Base-by-base conservation (phyloP, 2,329 filamentous ascomycete genomes). In the Tolypocladium ovalisporum region DNA sequence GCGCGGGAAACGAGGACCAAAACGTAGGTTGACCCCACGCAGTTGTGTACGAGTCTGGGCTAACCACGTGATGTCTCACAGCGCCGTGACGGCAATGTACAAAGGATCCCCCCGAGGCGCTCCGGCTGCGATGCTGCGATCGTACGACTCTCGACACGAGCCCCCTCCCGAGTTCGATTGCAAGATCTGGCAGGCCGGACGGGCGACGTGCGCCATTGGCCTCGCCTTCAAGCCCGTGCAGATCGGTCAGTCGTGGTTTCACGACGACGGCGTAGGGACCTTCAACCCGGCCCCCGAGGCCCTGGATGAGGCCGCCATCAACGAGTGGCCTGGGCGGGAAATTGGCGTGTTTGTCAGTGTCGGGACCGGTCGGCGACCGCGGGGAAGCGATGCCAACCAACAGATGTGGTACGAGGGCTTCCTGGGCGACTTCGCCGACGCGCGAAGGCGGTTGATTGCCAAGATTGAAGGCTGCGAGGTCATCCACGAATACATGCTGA, bases 381-480 rank as follows among this genome's bases (percentile, higher is more conserved):
- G 75, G 62, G 75, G 75, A 29, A 84, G 77, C 57, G 87, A 89
- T 59, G 84, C 85, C 2, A 88, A 87, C 65, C 79, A 83, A 54
- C 84, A 91, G 61, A 79, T 90, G 61, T 97, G 93, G 92, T 97
- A 95, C 77, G 93, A 97, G 69, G 90, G 88, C 9, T 95, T 97
- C 68, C 77, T 97, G 65, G 91, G 92, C 56, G 90, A 91, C 39
- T 97, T 95, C 70, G 91, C 91, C 1, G 94, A 99, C 65, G 94
- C 94, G 9, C 82, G 92, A 62, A 82, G 88, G 63, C 85, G 85
- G 60, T 78, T 99, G 63, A 92, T 97, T 58, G 74, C 85, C 52
- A 97, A 99, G 72, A 96, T 99, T 60, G 94, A 99, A 70, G 91
- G 89, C 2, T 99, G 94, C 70, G 94, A 99, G 71, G 84, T 83